Conservation (phyloP, 805 yeast species). For the Ogataea populi-albae region DNA sequence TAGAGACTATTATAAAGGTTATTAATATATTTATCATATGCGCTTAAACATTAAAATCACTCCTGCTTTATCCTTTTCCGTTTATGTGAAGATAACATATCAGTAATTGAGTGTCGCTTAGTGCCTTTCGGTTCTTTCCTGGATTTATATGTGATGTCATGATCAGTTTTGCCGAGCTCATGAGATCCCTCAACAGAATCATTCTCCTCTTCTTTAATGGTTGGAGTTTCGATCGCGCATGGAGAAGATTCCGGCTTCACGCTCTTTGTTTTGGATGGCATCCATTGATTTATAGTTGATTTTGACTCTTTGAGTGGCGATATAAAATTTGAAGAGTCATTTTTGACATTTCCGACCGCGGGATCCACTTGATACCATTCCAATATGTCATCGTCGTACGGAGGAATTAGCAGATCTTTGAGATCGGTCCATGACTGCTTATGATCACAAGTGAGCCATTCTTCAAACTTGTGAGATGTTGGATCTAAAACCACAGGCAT, state of each 20-base stretch:
- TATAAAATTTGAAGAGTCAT: slow-evolving; percentile 43
- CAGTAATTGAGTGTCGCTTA: too few species aligned
- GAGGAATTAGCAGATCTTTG: slow-evolving; percentile 39
- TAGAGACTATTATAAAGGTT: slow-evolving; percentile 1
- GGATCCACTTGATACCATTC: slow-evolving; percentile 53
- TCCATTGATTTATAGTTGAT: slow-evolving; percentile 4
- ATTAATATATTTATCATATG: not conserved
- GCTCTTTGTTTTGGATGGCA: slow-evolving; percentile 2
- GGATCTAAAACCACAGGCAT: slow-evolving; percentile 75
- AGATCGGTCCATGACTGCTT: slow-evolving; percentile 38
- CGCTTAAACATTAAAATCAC: not conserved
- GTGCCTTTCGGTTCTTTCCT: too few species aligned
- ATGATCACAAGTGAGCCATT: slow-evolving; percentile 55
- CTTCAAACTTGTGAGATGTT: slow-evolving; percentile 51
- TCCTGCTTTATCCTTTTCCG: not conserved
- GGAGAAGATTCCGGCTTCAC: slow-evolving; percentile 1
- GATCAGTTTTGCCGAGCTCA: too few species aligned
- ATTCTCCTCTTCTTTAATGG: too few species aligned
- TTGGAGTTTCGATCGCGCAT: too few species aligned
- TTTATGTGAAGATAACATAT: slow-evolving; percentile 2
- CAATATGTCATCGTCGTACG: slow-evolving; percentile 37
- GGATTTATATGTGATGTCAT: too few species aligned
- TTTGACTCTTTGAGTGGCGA: slow-evolving; percentile 13
- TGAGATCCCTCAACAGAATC: too few species aligned
- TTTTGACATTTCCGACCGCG: slow-evolving; percentile 61